A percentile compares a stretch with the other conserved stretches of the same genome.
phyloP scores from a whole-genome alignment of 1,284 basidiomycete genomes.

The Fomitopsis pinicola region DNA sequence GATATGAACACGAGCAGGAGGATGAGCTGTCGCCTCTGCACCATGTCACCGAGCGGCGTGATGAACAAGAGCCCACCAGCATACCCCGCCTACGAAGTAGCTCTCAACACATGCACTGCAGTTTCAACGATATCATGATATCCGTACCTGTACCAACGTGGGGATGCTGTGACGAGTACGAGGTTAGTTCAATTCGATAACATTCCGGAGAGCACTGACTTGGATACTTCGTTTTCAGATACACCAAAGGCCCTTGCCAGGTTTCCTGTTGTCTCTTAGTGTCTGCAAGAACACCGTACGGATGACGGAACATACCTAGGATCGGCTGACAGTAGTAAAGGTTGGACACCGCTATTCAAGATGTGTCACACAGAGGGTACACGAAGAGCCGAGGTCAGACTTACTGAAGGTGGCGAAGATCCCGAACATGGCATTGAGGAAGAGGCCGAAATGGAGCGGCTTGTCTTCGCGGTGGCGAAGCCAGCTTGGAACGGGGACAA shows the following conservation, averaged over 20 bases:
- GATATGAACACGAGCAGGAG: conserved; percentile 37
- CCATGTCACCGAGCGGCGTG: conserved; percentile 49
- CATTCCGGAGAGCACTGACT: not conserved
- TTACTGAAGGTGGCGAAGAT: no score
- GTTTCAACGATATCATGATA: not conserved
- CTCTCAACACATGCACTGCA: no score
- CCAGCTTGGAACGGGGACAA: no score
- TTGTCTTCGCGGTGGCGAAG: no score
- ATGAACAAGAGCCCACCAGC: conserved; percentile 46
- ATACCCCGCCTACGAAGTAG: conserved; percentile 26
- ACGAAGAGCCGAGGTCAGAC: no score
- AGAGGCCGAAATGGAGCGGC: no score
- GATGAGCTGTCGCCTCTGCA: conserved; percentile 43
- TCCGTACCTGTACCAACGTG: conserved; percentile 46
- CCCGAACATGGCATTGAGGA: no score
- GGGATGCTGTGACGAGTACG: conserved; percentile 51
- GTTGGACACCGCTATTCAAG: no score
- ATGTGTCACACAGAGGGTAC: no score
- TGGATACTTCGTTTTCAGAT: not conserved
- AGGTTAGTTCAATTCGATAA: not conserved
- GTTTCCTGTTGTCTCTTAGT: not conserved
- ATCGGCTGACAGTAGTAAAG: no score
- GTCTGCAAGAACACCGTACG: not conserved
- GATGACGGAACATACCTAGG: conserved; percentile 23
- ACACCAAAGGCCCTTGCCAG: not conserved